Conservation (phyloP, 306 rosid genomes). For the Corylus avellana region DNA sequence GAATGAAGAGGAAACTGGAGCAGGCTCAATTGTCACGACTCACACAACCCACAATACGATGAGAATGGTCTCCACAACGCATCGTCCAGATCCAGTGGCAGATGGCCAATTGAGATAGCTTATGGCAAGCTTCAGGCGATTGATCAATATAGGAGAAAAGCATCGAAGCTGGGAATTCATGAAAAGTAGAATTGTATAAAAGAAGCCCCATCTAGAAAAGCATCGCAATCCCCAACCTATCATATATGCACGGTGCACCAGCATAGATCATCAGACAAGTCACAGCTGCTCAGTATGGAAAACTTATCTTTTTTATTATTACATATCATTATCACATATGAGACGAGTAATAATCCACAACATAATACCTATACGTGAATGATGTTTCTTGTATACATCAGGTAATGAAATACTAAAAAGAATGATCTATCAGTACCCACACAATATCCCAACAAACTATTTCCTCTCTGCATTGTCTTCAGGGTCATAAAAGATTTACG, state of each 20-base stretch:
- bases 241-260: neutral
- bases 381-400: constrained; percentile 57
- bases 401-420: constrained; percentile 48
- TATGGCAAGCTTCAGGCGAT: constrained; percentile 21
- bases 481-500: constrained; percentile 35
- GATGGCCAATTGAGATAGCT: constrained; percentile 28
- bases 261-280: constrained; percentile 19
- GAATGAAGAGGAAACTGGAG: no score
- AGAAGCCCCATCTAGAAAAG: constrained; percentile 7
- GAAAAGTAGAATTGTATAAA: constrained; percentile 32
- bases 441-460: constrained; percentile 62
- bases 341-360: constrained; percentile 55
- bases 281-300: constrained; percentile 14
- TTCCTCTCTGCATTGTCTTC: constrained; percentile 39
- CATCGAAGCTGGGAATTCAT: constrained; percentile 6
- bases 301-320: constrained; percentile 46
- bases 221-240: constrained; percentile 12
- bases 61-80: constrained; percentile 17
- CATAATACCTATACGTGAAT: constrained; percentile 50
- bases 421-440: constrained; percentile 55
- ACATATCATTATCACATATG: constrained; percentile 23
- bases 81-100: constrained; percentile 27
- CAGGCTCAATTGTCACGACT: neutral
- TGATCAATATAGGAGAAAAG: constrained; percentile 27
- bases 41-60: no score